Base-by-base conservation (phyloP, 257 asterid species). In the Ballota nigra region DNA sequence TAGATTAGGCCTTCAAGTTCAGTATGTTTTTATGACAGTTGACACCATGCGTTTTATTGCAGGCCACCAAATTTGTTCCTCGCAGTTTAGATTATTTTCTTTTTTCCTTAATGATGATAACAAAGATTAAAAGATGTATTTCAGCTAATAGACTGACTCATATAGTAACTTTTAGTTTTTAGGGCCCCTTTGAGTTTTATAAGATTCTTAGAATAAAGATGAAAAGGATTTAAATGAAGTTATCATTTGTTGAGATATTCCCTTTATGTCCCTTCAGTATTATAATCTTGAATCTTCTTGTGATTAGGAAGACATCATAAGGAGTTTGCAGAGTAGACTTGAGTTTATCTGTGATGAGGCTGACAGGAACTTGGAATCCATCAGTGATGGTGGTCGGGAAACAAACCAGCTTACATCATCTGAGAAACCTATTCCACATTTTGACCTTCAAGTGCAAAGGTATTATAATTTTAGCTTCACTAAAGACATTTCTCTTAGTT, bases 241-340 rank as follows among this genome's bases (percentile, higher is more conserved):
- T 19, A 65, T 68, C 45, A 43, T 69, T 63, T 45, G 63, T 26
- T 51, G 41, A 41, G 47, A n/a, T 33, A 33, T 75, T 56, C 47
- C 55, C 38, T 52, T 66, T 62, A 59, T 47, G 56, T 38, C 77
- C 38, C 66, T 34, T 24, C 58, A 34, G 15, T 69, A 20, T 69
- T 71, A 31, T 76, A 71, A 79, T 75, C 75, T 55, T 66, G 52
- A 68, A 28, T 69, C 63, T 68, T 78, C 65, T 41, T 73, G 57
- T 80, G 74, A 68, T 76, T 64, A 95, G 99, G 98, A 86, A 78
- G 99, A 95, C 84, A 88, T 95, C 69, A 83, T 86, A 70, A 71
- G 75, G 88, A 95, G 99, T 78, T 79, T 95, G 84, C 86, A 64
- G 49, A 89, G 97, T 79, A 89, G 99, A 80, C 77, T 95, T 83